These are phyloP conservation scores for Pythium sukuiense DNA, from an alignment of 352 stramenopile genomes.

Conservation along the genomic window DNA sequence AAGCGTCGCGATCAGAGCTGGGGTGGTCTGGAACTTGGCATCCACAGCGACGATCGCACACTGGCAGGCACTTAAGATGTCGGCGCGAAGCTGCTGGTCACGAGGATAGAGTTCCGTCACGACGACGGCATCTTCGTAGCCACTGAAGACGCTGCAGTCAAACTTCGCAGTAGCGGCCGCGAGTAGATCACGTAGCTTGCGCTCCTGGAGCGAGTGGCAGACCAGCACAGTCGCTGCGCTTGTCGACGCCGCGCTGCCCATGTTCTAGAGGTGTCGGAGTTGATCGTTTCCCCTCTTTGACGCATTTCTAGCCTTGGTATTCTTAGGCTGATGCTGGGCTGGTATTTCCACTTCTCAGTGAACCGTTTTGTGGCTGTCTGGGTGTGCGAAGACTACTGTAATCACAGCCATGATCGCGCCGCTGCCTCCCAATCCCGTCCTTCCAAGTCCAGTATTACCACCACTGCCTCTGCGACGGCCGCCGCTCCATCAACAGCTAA, in stretches of 20 bases:
- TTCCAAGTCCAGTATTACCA: too few relatives aligned
- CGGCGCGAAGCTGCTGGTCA: conserved; percentile 34
- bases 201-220: conserved; percentile 30
- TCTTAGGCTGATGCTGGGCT: too few relatives aligned
- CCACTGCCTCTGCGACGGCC: too few relatives aligned
- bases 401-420: too few relatives aligned
- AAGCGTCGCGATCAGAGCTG: conserved; percentile 39
- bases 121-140: conserved; percentile 26
- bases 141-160: background rate
- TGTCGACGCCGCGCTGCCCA: conserved; percentile 35
- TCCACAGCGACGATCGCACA: conserved; percentile 45
- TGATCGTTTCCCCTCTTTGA: too few relatives aligned
- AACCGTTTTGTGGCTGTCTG: too few relatives aligned
- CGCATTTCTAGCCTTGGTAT: background rate
- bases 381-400: too few relatives aligned
- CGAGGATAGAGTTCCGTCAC: conserved; percentile 40
- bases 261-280: background rate
- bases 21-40: conserved; percentile 35
- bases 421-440: too few relatives aligned
- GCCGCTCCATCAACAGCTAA: too few relatives aligned
- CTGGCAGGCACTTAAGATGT: conserved; percentile 29
- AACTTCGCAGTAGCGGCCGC: background rate
- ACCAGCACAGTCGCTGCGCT: conserved; percentile 23
- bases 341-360: too few relatives aligned
- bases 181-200: conserved; percentile 17